Evolutionary conservation across 495 filamentous ascomycete species (phyloP), one percentile per base, ranked within the genome.

Genomic region (Thermochaetoides thermophila): DNA sequence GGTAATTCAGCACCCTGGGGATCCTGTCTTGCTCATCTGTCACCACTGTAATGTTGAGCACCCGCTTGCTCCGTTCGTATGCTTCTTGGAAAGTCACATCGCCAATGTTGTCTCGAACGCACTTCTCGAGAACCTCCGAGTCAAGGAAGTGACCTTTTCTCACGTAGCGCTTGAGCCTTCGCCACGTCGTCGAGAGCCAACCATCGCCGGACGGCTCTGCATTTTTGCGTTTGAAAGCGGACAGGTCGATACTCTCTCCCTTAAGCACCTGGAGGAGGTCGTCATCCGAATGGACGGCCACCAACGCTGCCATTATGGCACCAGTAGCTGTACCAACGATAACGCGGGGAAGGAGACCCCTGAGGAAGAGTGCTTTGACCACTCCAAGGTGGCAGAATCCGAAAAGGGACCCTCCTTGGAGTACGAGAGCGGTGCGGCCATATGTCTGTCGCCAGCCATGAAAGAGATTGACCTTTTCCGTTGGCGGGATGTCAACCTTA

Each of bases 41-140:
- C 2, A 78, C 78, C 25, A 96, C 76, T 1, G 84, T 94, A 49
- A 96, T 94, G 49, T 94, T 94, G 39, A 96, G 63, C 15, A 94
- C 77, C 19, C 84, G 65, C 48, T 86, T 89, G 8, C 84, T 94
- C 29, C 73, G 68, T 21, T 75, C 66, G 49, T 87, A 94, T 2
- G 87, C 87, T 53, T 95, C 87, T 58, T 94, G 83, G 44, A 96
- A 96, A 0, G 86, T 96, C 14, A 94, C 49, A 43, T 92, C 81
- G 6, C 84, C 86, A 3, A 94, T 73, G 45, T 94, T 92, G 8
- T 74, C 72, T 17, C 78, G 67, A 2, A 94, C 81, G 46, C 83
- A 89, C 32, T 87, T 74, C 48, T 92, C 85, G 27, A 96, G 56
- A 14, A 91, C 72, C 30, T 69, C 72, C 3, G 78, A 71, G 54